Base-by-base conservation (phyloP, 345 rosid genomes). In the Lepidium didymum region DNA sequence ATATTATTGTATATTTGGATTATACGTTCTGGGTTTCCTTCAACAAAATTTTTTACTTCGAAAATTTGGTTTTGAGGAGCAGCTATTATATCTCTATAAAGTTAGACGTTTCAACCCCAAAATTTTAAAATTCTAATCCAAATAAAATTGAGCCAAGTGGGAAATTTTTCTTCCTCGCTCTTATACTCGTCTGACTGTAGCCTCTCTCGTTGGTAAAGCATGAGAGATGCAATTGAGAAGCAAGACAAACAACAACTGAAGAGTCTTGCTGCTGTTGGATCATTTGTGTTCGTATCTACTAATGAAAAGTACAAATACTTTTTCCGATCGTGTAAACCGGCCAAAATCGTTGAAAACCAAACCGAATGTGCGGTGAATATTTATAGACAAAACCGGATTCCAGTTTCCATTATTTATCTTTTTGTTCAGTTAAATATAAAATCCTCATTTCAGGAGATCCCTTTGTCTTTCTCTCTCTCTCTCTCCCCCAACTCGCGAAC, bases 401-500 rank as follows among this genome's bases (percentile, higher is more conserved):
- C 7, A 23, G n/a, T 29, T 45, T 63, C 38, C 56, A 43, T 37
- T 54, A 23, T 46, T 56, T 6, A 4, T 38, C 0, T 25, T 25
- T 37, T 36, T 2, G 18, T 18, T 29, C 8, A 31, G 56, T 29
- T 46, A 72, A 72, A 46, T 72, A 56, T 47, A 56, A 70, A 50
- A 41, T 64, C 31, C 23, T 54, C 15, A 42, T 16, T 27, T 25
- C 38, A 64, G 57, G 9, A 29, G 45, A 16, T 23, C 53, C 11
- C 12, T 18, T 11, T 2, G 8, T 55, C 31, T 38, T 7, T 2
- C 8, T 55, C 38, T 38, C 70, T 42, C 61, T 15, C 56, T 8
- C 47, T 44, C 52, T 12, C 47, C 52, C 52, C 12, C 33, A 73
- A 36, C 46, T 73, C 72, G 77, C 35, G 62, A 73, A 58, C 67